phyloP scores from a whole-genome alignment of 2,329 filamentous ascomycete species.

The Stagonosporopsis chrysanthemi region DNA sequence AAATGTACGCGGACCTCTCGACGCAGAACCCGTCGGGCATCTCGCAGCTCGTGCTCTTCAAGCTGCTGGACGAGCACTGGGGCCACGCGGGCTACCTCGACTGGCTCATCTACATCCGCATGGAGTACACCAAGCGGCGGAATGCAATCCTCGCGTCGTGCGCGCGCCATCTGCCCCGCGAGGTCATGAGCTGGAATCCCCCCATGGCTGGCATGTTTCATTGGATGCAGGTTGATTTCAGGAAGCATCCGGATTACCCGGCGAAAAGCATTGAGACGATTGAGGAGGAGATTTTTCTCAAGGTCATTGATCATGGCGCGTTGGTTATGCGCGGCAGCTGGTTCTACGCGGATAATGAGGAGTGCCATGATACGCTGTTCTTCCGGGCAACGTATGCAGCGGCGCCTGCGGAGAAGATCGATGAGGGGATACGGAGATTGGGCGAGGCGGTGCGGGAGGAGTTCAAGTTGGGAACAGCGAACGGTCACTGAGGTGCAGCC shows the following conservation, averaged over 20 bases:
- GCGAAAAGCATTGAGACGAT: slow-evolving; percentile 65
- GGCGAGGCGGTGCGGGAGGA: slow-evolving; percentile 73
- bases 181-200: slow-evolving; percentile 79
- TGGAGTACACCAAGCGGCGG: slow-evolving; percentile 81
- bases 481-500: slow-evolving; percentile 1
- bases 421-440: slow-evolving; percentile 66
- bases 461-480: slow-evolving; percentile 57
- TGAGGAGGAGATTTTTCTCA: slow-evolving; percentile 86
- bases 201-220: slow-evolving; percentile 95
- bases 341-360: slow-evolving; percentile 80
- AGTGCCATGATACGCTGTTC: slow-evolving; percentile 70
- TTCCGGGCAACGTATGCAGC: slow-evolving; percentile 92
- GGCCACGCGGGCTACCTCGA: slow-evolving; percentile 87
- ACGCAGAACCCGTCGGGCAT: slow-evolving; percentile 88
- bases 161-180: slow-evolving; percentile 75
- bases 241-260: slow-evolving; percentile 67
- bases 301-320: slow-evolving; percentile 77
- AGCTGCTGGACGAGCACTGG: slow-evolving; percentile 92
- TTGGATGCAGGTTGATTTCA: slow-evolving; percentile 75
- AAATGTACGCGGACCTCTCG: slow-evolving; percentile 81
- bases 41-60: slow-evolving; percentile 83
- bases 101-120: slow-evolving; percentile 84
- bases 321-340: slow-evolving; percentile 86
- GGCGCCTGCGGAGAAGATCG: slow-evolving; percentile 64
- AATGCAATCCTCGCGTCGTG: slow-evolving; percentile 81